A percentile compares a stretch with the other conserved stretches of the same genome.
These are phyloP conservation scores for Avena insularis DNA, from an alignment of 176 grass and related monocot genomes.

Conservation along the genomic window DNA sequence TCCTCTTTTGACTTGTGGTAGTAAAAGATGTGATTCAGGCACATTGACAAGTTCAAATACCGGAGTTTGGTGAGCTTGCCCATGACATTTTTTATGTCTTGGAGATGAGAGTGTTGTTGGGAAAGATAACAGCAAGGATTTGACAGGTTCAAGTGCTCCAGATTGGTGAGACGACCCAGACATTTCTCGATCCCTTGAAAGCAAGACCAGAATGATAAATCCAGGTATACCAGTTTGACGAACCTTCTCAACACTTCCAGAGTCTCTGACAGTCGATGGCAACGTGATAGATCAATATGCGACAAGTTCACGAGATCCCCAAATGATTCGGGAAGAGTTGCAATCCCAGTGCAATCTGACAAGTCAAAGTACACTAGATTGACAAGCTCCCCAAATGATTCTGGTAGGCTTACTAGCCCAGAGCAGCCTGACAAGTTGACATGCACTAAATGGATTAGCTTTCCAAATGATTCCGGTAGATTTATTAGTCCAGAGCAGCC, in stretches of 20 bases:
- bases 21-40: conserved; percentile 1
- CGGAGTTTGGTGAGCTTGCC: not conserved
- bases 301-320: not conserved
- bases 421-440: too few relatives aligned
- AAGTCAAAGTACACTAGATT: too few relatives aligned
- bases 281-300: not conserved
- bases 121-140: not conserved
- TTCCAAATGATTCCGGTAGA: not conserved
- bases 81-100: not conserved
- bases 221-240: not conserved
- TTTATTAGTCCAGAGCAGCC: not conserved
- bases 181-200: not conserved
- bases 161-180: not conserved
- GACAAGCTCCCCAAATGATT: too few relatives aligned
- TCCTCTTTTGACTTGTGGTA: not conserved
- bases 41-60: conserved; percentile 19
- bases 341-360: too few relatives aligned
- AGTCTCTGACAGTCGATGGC: not conserved
- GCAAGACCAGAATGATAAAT: not conserved
- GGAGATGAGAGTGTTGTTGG: not conserved
- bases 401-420: too few relatives aligned
- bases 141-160: conserved; percentile 1
- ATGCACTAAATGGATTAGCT: too few relatives aligned
- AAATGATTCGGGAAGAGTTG: not conserved
- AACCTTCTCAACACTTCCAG: not conserved